Evolutionary conservation across 164 flowering plant species (phyloP), one percentile per base, ranked within the genome.

Genomic region (Vitis amurensis): DNA sequence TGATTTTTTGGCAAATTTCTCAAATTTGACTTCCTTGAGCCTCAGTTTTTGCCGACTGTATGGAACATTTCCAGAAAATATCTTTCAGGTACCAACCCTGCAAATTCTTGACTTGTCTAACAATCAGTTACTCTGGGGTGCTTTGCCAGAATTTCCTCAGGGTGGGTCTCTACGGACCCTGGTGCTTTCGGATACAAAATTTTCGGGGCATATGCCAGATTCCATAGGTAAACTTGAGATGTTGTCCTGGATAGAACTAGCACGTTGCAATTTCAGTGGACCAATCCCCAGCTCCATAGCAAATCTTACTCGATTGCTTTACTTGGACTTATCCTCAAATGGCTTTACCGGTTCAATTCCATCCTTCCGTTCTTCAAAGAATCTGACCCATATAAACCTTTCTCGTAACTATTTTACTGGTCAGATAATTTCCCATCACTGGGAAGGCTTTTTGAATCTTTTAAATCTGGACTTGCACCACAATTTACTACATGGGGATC

Each of bases 321-420:
- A 57, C 30, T 2, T 83, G 67, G 77, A 78, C 37, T 51, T 83
- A 9, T 66, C 78, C 4, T 47, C 3, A 9, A 83, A 80, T 63
- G 10, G 37, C 0, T 83, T 83, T 15, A 65, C 17, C 9, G 87
- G 85, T 7, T 30, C 69, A 23, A 27, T 84, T 12, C 87, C 81
- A 66, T 68, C 79, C 10, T 71, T 78, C 30, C 13, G 27, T n/a
- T n/a, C 9, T 37, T 68, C 72, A 27, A 68, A 37, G 53, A 71
- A 73, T 72, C 37, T 78, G 13, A 61, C 65, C 8, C 27, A 72
- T 8, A n/a, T 79, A 6, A 31, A 19, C 8, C 67, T 79, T n/a
- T 50, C 70, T 10, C 9, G 47, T 19, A 78, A 78, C 59, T 1
- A 31, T 8, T 53, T 78, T 11, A 57, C 11, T 7, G 81, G 81